These are phyloP conservation scores for Solanum chaucha DNA, from an alignment of 257 asterid genomes.

Conservation along the genomic window DNA sequence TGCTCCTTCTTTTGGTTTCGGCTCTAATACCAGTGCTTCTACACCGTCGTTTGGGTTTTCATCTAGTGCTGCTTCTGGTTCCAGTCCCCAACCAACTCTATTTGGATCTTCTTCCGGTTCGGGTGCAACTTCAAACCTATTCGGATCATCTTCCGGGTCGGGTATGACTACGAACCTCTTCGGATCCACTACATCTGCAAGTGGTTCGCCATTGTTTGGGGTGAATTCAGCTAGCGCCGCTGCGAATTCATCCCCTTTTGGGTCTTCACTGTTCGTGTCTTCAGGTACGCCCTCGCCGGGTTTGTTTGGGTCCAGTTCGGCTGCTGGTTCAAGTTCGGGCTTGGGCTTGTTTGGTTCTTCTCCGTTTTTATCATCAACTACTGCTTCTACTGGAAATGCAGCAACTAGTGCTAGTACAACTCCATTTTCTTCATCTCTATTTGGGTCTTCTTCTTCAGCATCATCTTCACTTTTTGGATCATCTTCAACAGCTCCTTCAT, in stretches of 20 bases:
- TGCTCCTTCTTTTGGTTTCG: slow-evolving; percentile 15
- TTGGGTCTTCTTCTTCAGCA: slow-evolving; percentile 6
- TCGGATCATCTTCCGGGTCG: slow-evolving; percentile 26
- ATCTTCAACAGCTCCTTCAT: not conserved
- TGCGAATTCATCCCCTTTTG: slow-evolving; percentile 4
- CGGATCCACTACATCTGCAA: slow-evolving; percentile 4
- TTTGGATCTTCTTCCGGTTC: slow-evolving; percentile 21
- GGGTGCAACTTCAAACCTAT: slow-evolving; percentile 25
- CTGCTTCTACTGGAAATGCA: not conserved
- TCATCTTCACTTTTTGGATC: not conserved
- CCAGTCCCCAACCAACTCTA: slow-evolving; percentile 22
- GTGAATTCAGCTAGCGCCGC: not conserved
- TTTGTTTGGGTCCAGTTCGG: slow-evolving; percentile 14
- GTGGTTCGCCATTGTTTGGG: slow-evolving; percentile 21
- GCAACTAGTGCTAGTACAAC: not conserved
- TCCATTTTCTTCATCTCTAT: not conserved
- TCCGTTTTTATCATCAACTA: not conserved
- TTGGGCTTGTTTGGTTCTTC: not conserved
- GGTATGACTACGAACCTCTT: slow-evolving; percentile 5
- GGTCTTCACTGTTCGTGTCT: slow-evolving; percentile 10
- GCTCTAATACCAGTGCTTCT: slow-evolving; percentile 9
- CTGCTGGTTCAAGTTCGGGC: not conserved
- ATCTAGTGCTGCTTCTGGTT: slow-evolving; percentile 19
- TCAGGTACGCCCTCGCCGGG: slow-evolving; percentile 8
- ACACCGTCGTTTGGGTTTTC: slow-evolving; percentile 20